Base-by-base conservation (phyloP, 1,139 yeast species). In the Blastobotrys petasosporus region DNA sequence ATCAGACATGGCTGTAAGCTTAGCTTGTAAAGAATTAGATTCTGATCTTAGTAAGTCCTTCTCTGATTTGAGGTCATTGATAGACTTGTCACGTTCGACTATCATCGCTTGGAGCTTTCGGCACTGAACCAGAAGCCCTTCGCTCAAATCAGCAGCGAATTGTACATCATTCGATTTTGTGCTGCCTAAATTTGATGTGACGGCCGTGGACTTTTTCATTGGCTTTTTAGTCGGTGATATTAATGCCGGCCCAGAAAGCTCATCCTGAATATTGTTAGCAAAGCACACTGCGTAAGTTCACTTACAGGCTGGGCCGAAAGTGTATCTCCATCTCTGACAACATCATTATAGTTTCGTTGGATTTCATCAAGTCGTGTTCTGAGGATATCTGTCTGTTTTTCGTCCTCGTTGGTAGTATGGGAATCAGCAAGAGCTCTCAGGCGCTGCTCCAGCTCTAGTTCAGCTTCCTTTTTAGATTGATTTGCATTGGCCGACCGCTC, bases 111-210 rank as follows among this genome's bases (percentile, higher is more conserved):
- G 85, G 47, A 87, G 71, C 51, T 83, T 73, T 54, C 97, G 76
- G 59, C 95, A 86, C 65, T 88, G 94, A 25, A 76, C 70, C 28
- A 88, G 71, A 50, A 88, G 69, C 46, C 82, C 83, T 59, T 87
- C 95, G 64, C 94, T 84, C 51, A 88, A 68, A 1, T 87, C 94
- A 46, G 88, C 84, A 4, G 85, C 86, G 62, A 87, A 87, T 56
- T 82, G 79, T 69, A 85, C 79, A 54, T 86, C 92, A 56, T 80
- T 51, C n/a, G 55, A 34, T 41, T 52, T 45, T 8, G 55, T 47
- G 31, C 49, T 29, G 48, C 45, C 23, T 8, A 42, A 15, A 4
- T 16, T 8, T 16, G 31, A 13, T 23, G 29, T 15, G 13, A 42
- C 43, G 29, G 41, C 32, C 32, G 39, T 50, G 32, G 47, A 17